phyloP scores from a whole-genome alignment of 1,284 basidiomycete genomes.

The Apiotrichum sp. region DNA sequence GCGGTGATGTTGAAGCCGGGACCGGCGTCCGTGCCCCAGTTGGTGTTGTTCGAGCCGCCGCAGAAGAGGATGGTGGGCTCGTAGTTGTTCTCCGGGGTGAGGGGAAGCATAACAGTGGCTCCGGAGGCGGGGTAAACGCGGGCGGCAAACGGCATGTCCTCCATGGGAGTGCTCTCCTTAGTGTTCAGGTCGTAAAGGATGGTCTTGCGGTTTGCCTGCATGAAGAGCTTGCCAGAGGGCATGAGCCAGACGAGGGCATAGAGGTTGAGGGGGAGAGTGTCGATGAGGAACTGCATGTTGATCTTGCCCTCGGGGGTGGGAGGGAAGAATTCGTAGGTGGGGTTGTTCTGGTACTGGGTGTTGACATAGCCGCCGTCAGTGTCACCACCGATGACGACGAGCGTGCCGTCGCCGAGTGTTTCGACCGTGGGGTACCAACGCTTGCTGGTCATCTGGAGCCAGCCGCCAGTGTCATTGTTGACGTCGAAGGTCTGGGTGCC shows the following conservation, averaged over 20 bases:
- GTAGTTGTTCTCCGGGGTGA: conserved; percentile 80
- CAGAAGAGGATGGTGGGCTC: conserved; percentile 80
- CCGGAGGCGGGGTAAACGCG: conserved; percentile 91
- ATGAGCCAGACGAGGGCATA: conserved; percentile 82
- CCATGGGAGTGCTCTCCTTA: conserved; percentile 32
- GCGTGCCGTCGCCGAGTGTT: conserved; percentile 49
- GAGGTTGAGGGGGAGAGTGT: conserved; percentile 81
- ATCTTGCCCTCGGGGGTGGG: conserved; percentile 53
- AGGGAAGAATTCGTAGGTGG: conserved; percentile 71
- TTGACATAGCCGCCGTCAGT: conserved; percentile 60
- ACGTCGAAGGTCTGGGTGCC: conserved; percentile 49
- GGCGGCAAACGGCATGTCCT: conserved; percentile 55
- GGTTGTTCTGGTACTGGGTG: conserved; percentile 63
- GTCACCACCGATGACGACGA: conserved; percentile 51
- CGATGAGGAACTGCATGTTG: conserved; percentile 69
- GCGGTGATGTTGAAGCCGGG: conserved; percentile 45
- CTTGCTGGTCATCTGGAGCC: conserved; percentile 68
- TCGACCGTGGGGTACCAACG: conserved; percentile 74
- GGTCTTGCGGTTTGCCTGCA: conserved; percentile 66
- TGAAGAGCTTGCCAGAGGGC: conserved; percentile 60
- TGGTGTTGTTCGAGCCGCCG: conserved; percentile 62
- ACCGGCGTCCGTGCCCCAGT: conserved; percentile 44
- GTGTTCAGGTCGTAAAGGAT: conserved; percentile 63
- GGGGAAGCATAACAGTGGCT: conserved; percentile 80
- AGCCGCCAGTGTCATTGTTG: conserved; percentile 36